Conservation (phyloP, 495 filamentous ascomycete genomes). For the Lophiostoma macrostomum region DNA sequence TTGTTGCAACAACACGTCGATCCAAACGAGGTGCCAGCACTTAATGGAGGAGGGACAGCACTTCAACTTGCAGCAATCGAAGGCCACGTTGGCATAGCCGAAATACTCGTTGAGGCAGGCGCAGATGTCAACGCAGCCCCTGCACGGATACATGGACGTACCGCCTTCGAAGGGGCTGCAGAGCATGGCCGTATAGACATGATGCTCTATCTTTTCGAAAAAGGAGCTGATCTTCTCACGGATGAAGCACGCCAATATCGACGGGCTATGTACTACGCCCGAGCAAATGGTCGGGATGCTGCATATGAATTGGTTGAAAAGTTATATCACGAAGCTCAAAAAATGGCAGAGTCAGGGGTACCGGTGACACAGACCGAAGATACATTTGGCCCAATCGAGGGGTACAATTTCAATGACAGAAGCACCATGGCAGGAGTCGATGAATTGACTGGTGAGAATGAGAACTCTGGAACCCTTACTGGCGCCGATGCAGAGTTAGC, state of each 20-base stretch:
- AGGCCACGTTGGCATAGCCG: conserved; percentile 4
- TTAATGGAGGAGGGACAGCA: background rate
- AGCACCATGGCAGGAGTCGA: no score
- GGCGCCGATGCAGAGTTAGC: no score
- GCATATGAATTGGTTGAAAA: no score
- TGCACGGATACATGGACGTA: background rate
- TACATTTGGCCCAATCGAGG: no score
- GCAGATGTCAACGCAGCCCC: conserved; percentile 5
- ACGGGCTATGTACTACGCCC: conserved; percentile 1
- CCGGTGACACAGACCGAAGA: no score
- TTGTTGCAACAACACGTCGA: background rate
- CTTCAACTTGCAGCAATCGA: conserved; percentile 6
- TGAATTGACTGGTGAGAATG: no score
- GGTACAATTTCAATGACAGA: no score
- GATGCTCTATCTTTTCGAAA: background rate
- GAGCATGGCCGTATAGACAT: conserved; percentile 1
- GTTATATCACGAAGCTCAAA: no score
- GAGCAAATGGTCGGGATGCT: background rate
- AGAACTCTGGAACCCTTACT: no score
- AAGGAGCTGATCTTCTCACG: background rate
- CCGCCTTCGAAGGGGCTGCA: conserved; percentile 9
- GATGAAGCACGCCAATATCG: conserved; percentile 1
- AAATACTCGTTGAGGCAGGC: background rate
- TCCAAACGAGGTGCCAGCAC: background rate
- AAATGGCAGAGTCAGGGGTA: no score